Conservation (phyloP, 2,329 filamentous ascomycete species). For the Verticillium albo-atrum region DNA sequence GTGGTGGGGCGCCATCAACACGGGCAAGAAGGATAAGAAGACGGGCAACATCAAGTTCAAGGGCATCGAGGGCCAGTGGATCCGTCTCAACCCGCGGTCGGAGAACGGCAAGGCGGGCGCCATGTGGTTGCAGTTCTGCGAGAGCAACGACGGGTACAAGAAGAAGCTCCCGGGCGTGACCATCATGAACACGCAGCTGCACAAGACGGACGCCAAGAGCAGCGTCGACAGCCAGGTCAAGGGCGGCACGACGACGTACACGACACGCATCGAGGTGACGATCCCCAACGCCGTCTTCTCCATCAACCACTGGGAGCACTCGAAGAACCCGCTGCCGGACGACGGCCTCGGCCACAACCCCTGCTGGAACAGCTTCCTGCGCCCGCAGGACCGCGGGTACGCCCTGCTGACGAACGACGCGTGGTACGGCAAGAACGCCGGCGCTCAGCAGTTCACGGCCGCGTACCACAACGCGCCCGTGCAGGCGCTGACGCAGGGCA, state of each 20-base stretch:
- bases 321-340: too few relatives aligned
- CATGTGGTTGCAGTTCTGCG: conserved; percentile 7
- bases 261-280: too few relatives aligned
- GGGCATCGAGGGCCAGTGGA: conserved; percentile 6
- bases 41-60: too few relatives aligned
- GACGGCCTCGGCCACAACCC: conserved; percentile 14
- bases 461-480: neutral
- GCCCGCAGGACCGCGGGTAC: conserved; percentile 14
- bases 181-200: too few relatives aligned
- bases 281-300: too few relatives aligned
- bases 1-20: neutral
- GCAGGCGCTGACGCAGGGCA: neutral
- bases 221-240: too few relatives aligned
- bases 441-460: neutral
- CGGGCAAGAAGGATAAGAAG: neutral
- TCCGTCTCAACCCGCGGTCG: conserved; percentile 4
- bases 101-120: conserved; percentile 10
- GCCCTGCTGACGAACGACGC: conserved; percentile 13
- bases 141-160: neutral
- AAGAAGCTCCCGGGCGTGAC: neutral
- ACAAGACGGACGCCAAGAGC: too few relatives aligned
- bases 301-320: conserved; percentile 1
- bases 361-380: conserved; percentile 15
- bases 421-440: conserved; percentile 9
- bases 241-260: too few relatives aligned